These are phyloP conservation scores for Chlorella sp. DNA, from an alignment of 139 green algal species.

Conservation along the genomic window DNA sequence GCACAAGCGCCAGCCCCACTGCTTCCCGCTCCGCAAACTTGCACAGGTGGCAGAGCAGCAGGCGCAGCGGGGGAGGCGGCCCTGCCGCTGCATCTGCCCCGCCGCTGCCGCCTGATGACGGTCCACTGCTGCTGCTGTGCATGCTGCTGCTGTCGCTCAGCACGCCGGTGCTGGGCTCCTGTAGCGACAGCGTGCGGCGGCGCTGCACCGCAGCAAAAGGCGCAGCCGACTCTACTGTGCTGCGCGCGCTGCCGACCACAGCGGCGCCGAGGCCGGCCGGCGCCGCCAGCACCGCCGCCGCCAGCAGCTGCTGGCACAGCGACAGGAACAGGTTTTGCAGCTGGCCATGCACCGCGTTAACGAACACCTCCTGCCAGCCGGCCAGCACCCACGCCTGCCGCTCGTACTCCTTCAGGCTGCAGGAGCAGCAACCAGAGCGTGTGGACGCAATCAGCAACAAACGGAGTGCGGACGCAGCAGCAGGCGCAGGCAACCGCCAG, in stretches of 20 bases:
- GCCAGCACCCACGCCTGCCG: slow-evolving; percentile 57
- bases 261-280: neutral
- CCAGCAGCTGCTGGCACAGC: slow-evolving; percentile 40
- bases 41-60: slow-evolving; percentile 76
- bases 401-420: slow-evolving; percentile 66
- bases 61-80: slow-evolving; percentile 57
- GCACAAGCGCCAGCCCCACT: slow-evolving; percentile 69
- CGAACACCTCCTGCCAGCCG: slow-evolving; percentile 65
- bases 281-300: neutral
- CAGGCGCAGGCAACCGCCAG: neutral
- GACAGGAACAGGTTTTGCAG: slow-evolving; percentile 70
- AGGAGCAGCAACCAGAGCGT: no score
- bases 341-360: slow-evolving; percentile 70
- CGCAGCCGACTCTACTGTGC: slow-evolving; percentile 10
- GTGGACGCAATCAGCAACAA: neutral
- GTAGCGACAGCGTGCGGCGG: neutral
- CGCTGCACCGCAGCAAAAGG: slow-evolving; percentile 28
- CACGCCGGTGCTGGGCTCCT: neutral
- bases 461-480: no score
- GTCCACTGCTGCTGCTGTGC: neutral
- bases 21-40: slow-evolving; percentile 64
- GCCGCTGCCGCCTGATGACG: neutral
- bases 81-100: neutral
- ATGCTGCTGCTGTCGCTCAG: neutral
- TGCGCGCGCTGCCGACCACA: slow-evolving; percentile 17